Percentiles rank a stretch among this genome's conserved stretches.
phyloP scores from a whole-genome alignment of 495 filamentous ascomycete species.

The Filosporella fistucella region DNA sequence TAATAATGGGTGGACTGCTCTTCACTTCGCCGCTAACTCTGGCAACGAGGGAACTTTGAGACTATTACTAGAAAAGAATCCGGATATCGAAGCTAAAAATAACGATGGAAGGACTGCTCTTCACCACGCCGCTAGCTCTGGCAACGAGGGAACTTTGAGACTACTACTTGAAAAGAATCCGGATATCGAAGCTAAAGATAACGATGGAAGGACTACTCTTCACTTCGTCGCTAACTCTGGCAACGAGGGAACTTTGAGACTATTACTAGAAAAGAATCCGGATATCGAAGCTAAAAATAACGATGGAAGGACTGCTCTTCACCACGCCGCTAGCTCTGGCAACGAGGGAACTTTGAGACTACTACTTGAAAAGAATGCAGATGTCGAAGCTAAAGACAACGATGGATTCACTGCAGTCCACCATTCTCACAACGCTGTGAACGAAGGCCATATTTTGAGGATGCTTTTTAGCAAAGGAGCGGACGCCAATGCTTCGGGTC shows the following conservation, averaged over 20 bases:
- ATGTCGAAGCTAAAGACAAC: constrained; percentile 10
- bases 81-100: constrained; percentile 18
- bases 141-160: constrained; percentile 31
- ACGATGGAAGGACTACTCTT: constrained; percentile 17
- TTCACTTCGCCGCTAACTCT: constrained; percentile 35
- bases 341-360: constrained; percentile 18
- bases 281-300: constrained; percentile 11
- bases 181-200: neutral
- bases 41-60: constrained; percentile 18
- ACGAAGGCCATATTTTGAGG: too few relatives aligned
- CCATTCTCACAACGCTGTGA: too few relatives aligned
- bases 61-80: constrained; percentile 23
- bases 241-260: constrained; percentile 15
- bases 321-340: neutral
- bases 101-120: constrained; percentile 26
- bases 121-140: constrained; percentile 33
- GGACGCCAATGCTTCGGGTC: too few relatives aligned
- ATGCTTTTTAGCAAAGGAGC: too few relatives aligned
- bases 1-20: constrained; percentile 19
- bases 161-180: constrained; percentile 27
- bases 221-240: constrained; percentile 25
- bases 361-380: constrained; percentile 21
- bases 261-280: constrained; percentile 22
- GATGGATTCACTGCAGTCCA: neutral
- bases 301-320: neutral